Base-by-base conservation (phyloP, 441 rosid genomes). In the Populus tomentosa region DNA sequence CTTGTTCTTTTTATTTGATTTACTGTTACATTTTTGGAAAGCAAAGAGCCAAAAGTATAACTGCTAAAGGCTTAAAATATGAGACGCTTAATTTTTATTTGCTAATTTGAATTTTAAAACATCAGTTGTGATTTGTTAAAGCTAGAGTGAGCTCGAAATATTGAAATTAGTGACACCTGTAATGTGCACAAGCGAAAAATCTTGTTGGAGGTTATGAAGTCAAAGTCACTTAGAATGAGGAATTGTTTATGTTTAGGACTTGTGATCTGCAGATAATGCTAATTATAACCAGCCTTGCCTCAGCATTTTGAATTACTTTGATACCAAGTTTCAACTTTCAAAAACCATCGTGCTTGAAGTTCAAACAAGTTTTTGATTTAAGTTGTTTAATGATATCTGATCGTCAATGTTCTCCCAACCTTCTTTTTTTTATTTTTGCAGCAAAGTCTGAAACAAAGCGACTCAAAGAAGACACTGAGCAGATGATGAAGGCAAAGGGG, bases 401-500 rank as follows among this genome's bases (percentile, higher is more conserved):
- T 67, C 46, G 50, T 26, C 69, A 20, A 23, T 40, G 3, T 59
- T 64, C 28, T 33, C 50, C 18, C 11, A 10, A 69, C 18, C 3
- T 11, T 42, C 50, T n/a, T 16, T 56, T 24, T 35, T 32, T 53
- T 74, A 20, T 35, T 70, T 79, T 78, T 78, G 80, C 87, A 92
- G 97, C 86, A 53, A 89, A 86, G 81, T 83, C 87, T n/a, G 88
- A 86, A 50, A 59, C 72, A 23, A 81, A 75, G 80, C 81, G 84
- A 75, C 82, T 91, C 6, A 84, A 81, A 75, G 91, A 85, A 78
- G 95, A 88, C 38, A 75, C 81, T 11, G 92, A 87, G 77, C 80
- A 83, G 84, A 84, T 86, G 90, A 66, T 80, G 69, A 85, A 80
- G 80, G 84, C 21, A 14, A 94, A 87, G 87, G 94, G 90, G 46